phyloP scores from a whole-genome alignment of 495 filamentous ascomycete species.

The Daldinia loculata region DNA sequence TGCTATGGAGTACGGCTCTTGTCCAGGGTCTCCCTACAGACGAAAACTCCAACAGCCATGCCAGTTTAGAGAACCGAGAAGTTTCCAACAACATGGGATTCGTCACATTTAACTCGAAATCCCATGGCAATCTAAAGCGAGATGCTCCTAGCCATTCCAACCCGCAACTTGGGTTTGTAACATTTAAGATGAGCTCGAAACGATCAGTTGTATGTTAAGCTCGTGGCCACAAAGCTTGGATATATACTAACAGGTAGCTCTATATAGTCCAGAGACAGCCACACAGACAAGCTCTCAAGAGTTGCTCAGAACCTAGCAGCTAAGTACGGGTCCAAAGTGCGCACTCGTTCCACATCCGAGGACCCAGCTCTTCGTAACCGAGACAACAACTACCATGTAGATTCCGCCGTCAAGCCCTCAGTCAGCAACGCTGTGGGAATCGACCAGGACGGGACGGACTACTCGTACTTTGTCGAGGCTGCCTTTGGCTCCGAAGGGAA shows the following conservation, averaged over 20 bases:
- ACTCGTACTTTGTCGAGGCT: conserved; percentile 78
- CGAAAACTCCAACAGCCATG: not conserved
- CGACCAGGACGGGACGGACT: conserved; percentile 79
- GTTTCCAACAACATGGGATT: not conserved
- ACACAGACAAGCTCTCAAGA: conserved; percentile 26
- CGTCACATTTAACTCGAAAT: not conserved
- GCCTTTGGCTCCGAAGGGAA: conserved; percentile 70
- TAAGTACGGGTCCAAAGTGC: conserved; percentile 30
- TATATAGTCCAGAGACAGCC: conserved; percentile 12
- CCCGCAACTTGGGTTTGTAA: conserved; percentile 33
- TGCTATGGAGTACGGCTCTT: conserved; percentile 55
- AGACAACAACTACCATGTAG: conserved; percentile 64
- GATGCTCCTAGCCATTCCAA: not conserved
- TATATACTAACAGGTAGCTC: conserved; percentile 23
- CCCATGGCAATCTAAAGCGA: not conserved
- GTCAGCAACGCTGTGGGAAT: conserved; percentile 68
- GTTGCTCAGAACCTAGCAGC: conserved; percentile 28
- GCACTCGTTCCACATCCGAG: conserved; percentile 5
- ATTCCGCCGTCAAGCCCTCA: conserved; percentile 62
- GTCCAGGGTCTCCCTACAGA: conserved; percentile 45
- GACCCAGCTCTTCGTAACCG: conserved; percentile 42
- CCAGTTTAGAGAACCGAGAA: conserved; percentile 1
- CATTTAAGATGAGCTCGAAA: conserved; percentile 43
- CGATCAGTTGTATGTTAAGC: conserved; percentile 31
- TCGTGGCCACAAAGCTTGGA: not conserved